These are phyloP conservation scores for Aspergillus cavernicola DNA, from an alignment of 495 filamentous ascomycete species.

Conservation along the genomic window DNA sequence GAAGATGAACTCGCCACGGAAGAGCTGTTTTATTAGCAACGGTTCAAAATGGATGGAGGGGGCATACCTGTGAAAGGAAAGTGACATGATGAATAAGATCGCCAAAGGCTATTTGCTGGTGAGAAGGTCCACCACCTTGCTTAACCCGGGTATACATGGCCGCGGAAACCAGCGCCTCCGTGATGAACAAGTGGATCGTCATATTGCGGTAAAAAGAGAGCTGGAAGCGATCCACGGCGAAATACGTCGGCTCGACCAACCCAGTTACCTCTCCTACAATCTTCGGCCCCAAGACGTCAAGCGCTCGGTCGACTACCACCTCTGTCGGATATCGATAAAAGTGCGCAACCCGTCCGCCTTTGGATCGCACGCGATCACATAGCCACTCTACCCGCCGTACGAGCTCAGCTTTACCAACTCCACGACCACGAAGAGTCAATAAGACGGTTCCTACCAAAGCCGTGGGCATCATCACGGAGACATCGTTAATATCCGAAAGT, in stretches of 20 bases:
- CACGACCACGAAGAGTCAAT: slow-evolving; percentile 84
- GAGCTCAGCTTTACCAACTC: slow-evolving; percentile 83
- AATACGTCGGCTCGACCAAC: slow-evolving; percentile 83
- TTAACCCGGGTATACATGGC: slow-evolving; percentile 90
- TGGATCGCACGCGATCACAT: slow-evolving; percentile 71
- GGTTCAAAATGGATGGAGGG: neutral
- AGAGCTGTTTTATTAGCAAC: slow-evolving; percentile 55
- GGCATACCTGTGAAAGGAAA: slow-evolving; percentile 71
- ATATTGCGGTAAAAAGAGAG: slow-evolving; percentile 98
- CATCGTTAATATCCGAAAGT: slow-evolving; percentile 88
- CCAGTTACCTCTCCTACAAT: slow-evolving; percentile 77
- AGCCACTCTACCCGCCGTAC: slow-evolving; percentile 90
- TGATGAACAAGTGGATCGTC: slow-evolving; percentile 97
- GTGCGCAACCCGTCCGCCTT: slow-evolving; percentile 87
- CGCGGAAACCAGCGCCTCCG: slow-evolving; percentile 81
- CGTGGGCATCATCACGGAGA: slow-evolving; percentile 97
- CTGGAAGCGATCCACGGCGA: slow-evolving; percentile 93
- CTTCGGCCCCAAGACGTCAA: slow-evolving; percentile 86
- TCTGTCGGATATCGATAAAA: slow-evolving; percentile 76
- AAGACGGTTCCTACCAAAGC: slow-evolving; percentile 92
- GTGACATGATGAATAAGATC: slow-evolving; percentile 70
- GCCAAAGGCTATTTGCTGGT: slow-evolving; percentile 72
- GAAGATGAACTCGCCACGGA: slow-evolving; percentile 96
- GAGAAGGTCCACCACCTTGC: slow-evolving; percentile 73
- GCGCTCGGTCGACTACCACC: slow-evolving; percentile 79